A percentile compares a stretch with the other conserved stretches of the same genome.
Conservation (phyloP, 345 rosid species). For the Salix caprea region DNA sequence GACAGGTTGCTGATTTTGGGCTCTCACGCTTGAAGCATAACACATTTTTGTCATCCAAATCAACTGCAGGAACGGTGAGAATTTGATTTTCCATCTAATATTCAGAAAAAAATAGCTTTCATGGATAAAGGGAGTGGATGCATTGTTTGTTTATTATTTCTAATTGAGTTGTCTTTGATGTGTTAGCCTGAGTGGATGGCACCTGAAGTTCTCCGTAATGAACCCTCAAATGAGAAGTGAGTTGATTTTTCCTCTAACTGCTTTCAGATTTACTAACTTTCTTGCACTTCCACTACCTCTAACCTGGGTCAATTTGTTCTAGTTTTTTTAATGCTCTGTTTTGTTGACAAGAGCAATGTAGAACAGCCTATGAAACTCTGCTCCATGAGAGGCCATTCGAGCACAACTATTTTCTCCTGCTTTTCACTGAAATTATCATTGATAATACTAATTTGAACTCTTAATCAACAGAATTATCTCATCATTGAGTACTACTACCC, state of each 20-base stretch:
- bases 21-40: slow-evolving; percentile 96
- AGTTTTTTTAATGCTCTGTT: neutral
- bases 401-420: too few relatives aligned
- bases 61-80: slow-evolving; percentile 99
- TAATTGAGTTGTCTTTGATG: slow-evolving; percentile 30
- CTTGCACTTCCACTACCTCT: neutral
- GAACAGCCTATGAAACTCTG: neutral
- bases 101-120: neutral
- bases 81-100: neutral
- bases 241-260: slow-evolving; percentile 20
- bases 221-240: slow-evolving; percentile 94
- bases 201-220: slow-evolving; percentile 96
- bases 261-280: neutral
- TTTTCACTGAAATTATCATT: too few relatives aligned
- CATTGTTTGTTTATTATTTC: neutral
- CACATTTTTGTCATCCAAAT: slow-evolving; percentile 93
- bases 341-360: neutral
- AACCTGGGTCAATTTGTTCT: neutral
- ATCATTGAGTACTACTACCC: too few relatives aligned
- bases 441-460: too few relatives aligned
- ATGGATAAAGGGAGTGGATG: neutral
- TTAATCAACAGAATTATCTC: too few relatives aligned
- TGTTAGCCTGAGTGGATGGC: slow-evolving; percentile 99
- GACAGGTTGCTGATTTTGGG: slow-evolving; percentile 96
- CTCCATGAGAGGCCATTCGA: too few relatives aligned